Conservation (phyloP, 1,284 basidiomycete species). For the Phellinidium pouzarii region DNA sequence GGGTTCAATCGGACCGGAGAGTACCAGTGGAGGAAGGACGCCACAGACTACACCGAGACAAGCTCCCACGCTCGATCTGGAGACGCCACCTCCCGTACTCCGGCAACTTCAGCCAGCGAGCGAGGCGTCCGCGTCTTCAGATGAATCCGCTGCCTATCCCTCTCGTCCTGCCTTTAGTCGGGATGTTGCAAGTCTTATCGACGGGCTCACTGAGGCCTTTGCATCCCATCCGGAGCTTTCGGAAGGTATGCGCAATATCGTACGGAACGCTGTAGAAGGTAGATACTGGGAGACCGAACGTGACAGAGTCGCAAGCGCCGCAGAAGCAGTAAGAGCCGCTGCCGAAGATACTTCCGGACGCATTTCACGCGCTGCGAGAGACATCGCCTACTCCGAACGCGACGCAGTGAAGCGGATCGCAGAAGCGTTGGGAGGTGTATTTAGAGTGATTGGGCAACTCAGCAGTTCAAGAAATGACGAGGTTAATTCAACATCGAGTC, state of each 20-base stretch:
- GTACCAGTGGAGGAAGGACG: conserved; percentile 7
- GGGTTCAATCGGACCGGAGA: conserved; percentile 6
- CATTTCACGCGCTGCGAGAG: conserved; percentile 28
- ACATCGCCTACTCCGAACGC: conserved; percentile 44
- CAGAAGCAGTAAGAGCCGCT: conserved; percentile 40
- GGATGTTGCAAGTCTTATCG: conserved; percentile 57
- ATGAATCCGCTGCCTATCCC: conserved; percentile 24
- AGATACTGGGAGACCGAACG: conserved; percentile 61
- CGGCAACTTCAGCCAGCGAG: conserved; percentile 19
- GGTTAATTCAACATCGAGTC: not conserved
- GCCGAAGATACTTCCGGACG: conserved; percentile 35
- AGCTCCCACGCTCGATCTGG: not conserved
- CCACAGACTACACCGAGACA: conserved; percentile 1
- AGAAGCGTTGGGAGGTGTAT: conserved; percentile 53
- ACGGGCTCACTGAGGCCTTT: conserved; percentile 45
- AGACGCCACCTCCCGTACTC: not conserved
- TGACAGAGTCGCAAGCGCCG: conserved; percentile 47
- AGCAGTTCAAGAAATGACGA: not conserved
- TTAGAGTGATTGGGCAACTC: conserved; percentile 45
- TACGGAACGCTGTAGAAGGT: conserved; percentile 53
- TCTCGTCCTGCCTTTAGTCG: conserved; percentile 54
- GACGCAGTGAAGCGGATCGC: conserved; percentile 59
- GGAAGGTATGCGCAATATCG: conserved; percentile 55
- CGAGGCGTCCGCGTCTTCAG: conserved; percentile 38
- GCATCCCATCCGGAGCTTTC: conserved; percentile 63